Conservation (phyloP, 768 basidiomycete species). For the Amanita subjunquillea region DNA sequence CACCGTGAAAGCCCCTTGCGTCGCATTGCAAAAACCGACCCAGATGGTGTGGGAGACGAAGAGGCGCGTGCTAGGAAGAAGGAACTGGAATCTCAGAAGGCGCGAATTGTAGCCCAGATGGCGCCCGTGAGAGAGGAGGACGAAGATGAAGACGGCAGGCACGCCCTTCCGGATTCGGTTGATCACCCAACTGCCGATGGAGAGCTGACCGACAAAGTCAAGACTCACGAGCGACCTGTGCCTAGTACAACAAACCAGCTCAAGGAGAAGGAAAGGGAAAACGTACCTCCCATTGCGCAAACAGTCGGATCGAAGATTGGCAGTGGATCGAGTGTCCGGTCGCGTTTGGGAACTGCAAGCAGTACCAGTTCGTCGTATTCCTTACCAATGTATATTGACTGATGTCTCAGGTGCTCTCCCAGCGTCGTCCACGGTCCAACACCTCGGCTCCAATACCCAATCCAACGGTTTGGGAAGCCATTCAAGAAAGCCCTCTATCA, state of each 20-base stretch:
- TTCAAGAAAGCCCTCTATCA: slow-evolving; percentile 1
- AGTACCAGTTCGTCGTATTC: not conserved
- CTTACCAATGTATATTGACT: not conserved
- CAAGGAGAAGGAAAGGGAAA: slow-evolving; percentile 18
- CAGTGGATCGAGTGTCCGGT: not conserved
- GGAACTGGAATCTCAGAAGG: slow-evolving; percentile 86
- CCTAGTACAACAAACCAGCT: not conserved
- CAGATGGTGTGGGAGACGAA: slow-evolving; percentile 25
- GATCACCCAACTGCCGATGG: slow-evolving; percentile 19
- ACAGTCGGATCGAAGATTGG: not conserved
- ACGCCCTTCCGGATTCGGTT: slow-evolving; percentile 21
- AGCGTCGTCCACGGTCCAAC: not conserved
- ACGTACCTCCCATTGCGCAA: slow-evolving; percentile 15
- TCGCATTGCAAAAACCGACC: slow-evolving; percentile 9
- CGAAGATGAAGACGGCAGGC: slow-evolving; percentile 19
- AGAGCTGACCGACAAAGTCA: slow-evolving; percentile 14
- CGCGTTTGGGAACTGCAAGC: not conserved
- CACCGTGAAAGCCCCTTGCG: slow-evolving; percentile 27
- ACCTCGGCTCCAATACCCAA: not conserved
- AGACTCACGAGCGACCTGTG: slow-evolving; percentile 7
- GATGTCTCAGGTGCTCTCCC: not conserved
- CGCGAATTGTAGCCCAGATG: slow-evolving; percentile 91
- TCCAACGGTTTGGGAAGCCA: not conserved
- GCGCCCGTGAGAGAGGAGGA: slow-evolving; percentile 48
- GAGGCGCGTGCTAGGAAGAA: slow-evolving; percentile 40